phyloP scores from a whole-genome alignment of 345 rosid genomes.

The Heritiera littoralis region DNA sequence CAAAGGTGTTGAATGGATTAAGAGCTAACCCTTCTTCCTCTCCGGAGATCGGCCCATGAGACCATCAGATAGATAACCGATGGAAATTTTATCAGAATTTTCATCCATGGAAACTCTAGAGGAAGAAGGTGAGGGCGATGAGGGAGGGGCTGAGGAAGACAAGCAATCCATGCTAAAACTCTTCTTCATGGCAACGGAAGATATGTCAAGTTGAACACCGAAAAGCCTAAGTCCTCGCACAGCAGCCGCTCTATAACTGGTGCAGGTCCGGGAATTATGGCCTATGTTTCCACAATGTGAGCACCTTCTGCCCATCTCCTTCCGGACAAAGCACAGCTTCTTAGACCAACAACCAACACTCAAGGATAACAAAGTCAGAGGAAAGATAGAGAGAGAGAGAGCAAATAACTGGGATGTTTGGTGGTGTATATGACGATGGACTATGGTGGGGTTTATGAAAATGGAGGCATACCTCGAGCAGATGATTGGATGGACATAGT shows the following conservation, averaged over 20 bases:
- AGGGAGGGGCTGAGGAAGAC: constrained; percentile 33
- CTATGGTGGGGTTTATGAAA: constrained; percentile 40
- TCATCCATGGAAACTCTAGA: constrained; percentile 38
- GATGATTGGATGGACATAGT: constrained; percentile 53
- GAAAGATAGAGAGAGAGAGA: constrained; percentile 15
- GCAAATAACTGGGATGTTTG: constrained; percentile 30
- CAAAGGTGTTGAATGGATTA: not conserved
- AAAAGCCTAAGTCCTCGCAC: constrained; percentile 51
- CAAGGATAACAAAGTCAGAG: constrained; percentile 20
- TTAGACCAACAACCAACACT: constrained; percentile 15
- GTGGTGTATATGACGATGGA: constrained; percentile 36
- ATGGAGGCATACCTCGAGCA: constrained; percentile 48
- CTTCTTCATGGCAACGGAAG: constrained; percentile 40
- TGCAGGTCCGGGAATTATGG: constrained; percentile 68
- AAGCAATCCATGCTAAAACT: constrained; percentile 59
- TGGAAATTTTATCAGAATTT: constrained; percentile 31
- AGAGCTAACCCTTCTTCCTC: constrained; percentile 48
- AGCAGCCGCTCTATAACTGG: constrained; percentile 22
- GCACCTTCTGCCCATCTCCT: constrained; percentile 68
- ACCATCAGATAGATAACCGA: constrained; percentile 48
- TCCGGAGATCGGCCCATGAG: constrained; percentile 37
- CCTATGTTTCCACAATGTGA: constrained; percentile 69
- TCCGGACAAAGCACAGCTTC: constrained; percentile 30
- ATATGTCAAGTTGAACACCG: constrained; percentile 53
- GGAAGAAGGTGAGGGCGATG: constrained; percentile 29